Percentiles rank a stretch among this genome's conserved stretches.
Conservation (phyloP, 73 alveolate species). For the Paramecium biaurelia region DNA sequence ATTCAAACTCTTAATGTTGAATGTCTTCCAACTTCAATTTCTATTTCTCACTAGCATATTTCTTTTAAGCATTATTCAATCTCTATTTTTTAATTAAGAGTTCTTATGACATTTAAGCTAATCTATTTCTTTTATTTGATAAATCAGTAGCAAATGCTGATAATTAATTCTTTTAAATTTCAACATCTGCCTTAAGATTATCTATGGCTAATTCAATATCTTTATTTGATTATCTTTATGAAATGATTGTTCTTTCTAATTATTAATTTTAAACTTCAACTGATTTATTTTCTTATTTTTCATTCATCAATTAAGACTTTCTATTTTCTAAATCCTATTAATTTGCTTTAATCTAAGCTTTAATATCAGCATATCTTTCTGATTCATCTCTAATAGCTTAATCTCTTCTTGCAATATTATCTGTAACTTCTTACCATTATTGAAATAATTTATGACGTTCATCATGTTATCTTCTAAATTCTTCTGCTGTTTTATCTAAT, state of each 20-base stretch:
- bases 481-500: constrained; percentile 98
- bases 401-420: constrained; percentile 83
- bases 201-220: constrained; percentile 67
- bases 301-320: constrained; percentile 41
- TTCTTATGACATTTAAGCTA: constrained; percentile 75
- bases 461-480: constrained; percentile 93
- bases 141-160: constrained; percentile 87
- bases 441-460: constrained; percentile 95
- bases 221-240: constrained; percentile 42
- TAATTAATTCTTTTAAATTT: constrained; percentile 77
- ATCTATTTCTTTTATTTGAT: constrained; percentile 71
- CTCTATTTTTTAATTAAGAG: constrained; percentile 76
- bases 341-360: constrained; percentile 75
- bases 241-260: constrained; percentile 40
- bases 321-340: constrained; percentile 56
- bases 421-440: constrained; percentile 92
- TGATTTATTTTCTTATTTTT: constrained; percentile 49
- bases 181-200: constrained; percentile 81
- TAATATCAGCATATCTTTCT: constrained; percentile 87
- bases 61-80: constrained; percentile 82
- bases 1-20: constrained; percentile 80
- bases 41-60: constrained; percentile 78
- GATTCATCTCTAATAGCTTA: constrained; percentile 89
- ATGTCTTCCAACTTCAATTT: constrained; percentile 83
- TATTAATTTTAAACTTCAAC: constrained; percentile 5